A percentile compares a stretch with the other conserved stretches of the same genome.
phyloP scores from a whole-genome alignment of 139 green algal species.

The Zygnema circumcarinatum region DNA sequence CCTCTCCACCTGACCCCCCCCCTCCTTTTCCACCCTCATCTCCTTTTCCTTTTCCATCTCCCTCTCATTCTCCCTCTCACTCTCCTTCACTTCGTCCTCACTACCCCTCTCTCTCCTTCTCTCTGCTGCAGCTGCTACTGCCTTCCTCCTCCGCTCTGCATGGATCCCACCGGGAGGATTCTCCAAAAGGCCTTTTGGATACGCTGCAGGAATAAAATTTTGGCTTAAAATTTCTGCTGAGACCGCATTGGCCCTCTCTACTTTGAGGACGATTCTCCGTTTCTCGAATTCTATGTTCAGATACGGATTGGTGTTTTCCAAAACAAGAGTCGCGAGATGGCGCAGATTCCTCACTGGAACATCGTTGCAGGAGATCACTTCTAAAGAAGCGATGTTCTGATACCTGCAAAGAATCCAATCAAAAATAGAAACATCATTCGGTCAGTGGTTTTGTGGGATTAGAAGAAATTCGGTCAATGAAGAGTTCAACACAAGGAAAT shows the following conservation, averaged over 20 bases:
- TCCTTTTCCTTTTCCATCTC: neutral
- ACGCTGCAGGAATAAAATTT: constrained; percentile 10
- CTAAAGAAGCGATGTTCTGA: neutral
- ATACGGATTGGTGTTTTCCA: neutral
- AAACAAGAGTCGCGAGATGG: neutral
- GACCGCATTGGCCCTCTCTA: constrained; percentile 15
- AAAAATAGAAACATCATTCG: too few relatives aligned
- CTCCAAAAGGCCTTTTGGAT: constrained; percentile 1
- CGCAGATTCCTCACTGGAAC: neutral
- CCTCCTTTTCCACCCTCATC: neutral
- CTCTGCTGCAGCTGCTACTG: neutral
- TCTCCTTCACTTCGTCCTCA: neutral
- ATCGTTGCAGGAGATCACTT: constrained; percentile 23
- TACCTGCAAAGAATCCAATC: too few relatives aligned
- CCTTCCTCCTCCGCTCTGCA: neutral
- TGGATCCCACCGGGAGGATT: neutral
- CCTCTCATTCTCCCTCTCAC: neutral
- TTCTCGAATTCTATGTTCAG: constrained; percentile 1
- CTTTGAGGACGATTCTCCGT: neutral
- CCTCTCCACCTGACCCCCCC: neutral
- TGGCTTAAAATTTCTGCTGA: neutral
- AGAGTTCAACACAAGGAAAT: too few relatives aligned
- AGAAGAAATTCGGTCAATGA: too few relatives aligned
- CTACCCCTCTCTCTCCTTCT: neutral
- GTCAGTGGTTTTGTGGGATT: too few relatives aligned